Evolutionary conservation across 257 asterid species (phyloP).

Genomic region (Cinchona pubescens): DNA sequence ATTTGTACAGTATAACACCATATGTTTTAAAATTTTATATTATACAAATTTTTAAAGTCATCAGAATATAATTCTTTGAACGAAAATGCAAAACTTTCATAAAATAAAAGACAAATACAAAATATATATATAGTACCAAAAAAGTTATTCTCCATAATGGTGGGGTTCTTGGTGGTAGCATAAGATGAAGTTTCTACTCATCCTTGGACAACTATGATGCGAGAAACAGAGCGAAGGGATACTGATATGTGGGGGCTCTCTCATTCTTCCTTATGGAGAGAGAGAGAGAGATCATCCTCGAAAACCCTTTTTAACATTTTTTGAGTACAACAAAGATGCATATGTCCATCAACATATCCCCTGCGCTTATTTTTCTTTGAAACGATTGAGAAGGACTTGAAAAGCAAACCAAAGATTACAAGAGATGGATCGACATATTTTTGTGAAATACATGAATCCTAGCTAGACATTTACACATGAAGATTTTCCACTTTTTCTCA

Average conservation of each 20-base stretch:
- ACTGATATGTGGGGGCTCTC: not conserved
- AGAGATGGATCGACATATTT: not conserved
- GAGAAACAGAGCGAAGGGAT: not conserved
- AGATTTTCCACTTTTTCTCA: not conserved
- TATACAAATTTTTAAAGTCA: too few relatives aligned
- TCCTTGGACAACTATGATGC: not conserved
- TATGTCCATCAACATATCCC: conserved; percentile 30
- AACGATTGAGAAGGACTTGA: conserved; percentile 39
- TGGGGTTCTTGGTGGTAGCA: conserved; percentile 1
- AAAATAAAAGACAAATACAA: not conserved
- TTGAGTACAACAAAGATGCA: conserved; percentile 17
- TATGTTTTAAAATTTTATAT: too few relatives aligned
- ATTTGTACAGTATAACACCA: too few relatives aligned
- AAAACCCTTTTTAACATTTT: conserved; percentile 8
- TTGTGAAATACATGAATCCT: conserved; percentile 1
- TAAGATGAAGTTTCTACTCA: conserved; percentile 1
- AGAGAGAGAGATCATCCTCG: conserved; percentile 11
- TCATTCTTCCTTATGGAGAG: too few relatives aligned
- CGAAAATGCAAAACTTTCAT: too few relatives aligned
- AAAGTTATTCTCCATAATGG: too few relatives aligned
- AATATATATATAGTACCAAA: too few relatives aligned
- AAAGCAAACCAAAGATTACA: conserved; percentile 10
- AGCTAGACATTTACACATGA: conserved; percentile 7
- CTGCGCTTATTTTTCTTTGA: conserved; percentile 25
- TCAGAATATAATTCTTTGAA: too few relatives aligned